Evolutionary conservation across 768 basidiomycete species (phyloP).

Genomic region (Daedalea quercina): DNA sequence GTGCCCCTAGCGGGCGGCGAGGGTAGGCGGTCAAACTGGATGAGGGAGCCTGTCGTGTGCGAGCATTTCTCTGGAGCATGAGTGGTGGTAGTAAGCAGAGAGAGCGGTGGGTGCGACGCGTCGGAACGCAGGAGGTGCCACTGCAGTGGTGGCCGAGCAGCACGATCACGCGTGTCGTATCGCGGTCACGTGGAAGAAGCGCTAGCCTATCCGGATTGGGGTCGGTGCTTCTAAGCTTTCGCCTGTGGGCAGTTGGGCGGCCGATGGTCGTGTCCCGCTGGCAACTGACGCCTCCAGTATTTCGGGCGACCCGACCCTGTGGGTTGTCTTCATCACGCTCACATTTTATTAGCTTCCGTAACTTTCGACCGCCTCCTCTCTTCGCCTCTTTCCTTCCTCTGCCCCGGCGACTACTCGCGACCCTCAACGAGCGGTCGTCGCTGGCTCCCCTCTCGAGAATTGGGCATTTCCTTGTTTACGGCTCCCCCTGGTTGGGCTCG

Average conservation of each 20-base stretch:
- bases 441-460: too few species aligned
- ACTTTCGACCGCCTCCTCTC: too few species aligned
- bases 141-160: neutral
- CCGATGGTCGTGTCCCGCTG: too few species aligned
- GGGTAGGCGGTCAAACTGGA: too few species aligned
- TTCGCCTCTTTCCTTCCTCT: neutral
- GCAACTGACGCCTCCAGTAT: too few species aligned
- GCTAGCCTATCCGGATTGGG: neutral
- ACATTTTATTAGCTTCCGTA: neutral
- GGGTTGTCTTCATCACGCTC: neutral
- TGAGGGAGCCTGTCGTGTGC: too few species aligned
- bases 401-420: neutral
- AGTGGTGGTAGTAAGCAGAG: too few species aligned
- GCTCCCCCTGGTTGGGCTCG: neutral
- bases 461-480: neutral
- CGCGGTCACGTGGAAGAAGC: neutral
- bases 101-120: neutral
- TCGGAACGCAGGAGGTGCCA: too few species aligned
- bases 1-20: too few species aligned
- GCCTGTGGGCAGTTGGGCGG: neutral
- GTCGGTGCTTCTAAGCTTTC: neutral
- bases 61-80: too few species aligned
- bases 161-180: neutral
- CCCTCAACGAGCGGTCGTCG: neutral
- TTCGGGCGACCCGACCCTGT: neutral